Conservation (phyloP, 768 basidiomycete species). For the Suillus discolor region DNA sequence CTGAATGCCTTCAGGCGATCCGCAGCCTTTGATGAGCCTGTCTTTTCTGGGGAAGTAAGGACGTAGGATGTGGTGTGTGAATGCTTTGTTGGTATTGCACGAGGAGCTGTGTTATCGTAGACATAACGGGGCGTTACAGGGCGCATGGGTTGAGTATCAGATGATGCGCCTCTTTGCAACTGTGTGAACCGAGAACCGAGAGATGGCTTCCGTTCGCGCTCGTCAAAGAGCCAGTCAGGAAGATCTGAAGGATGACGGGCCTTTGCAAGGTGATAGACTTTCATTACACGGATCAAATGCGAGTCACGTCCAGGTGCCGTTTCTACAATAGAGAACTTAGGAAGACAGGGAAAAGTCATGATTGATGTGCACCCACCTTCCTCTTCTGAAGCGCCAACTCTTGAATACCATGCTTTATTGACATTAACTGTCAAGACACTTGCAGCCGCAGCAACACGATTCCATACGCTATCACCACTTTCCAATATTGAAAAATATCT, state of each 20-base stretch:
- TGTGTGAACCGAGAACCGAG: slow-evolving; percentile 16
- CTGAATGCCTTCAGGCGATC: slow-evolving; percentile 54
- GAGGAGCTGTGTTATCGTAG: slow-evolving; percentile 36
- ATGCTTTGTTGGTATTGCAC: neutral
- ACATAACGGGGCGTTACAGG: slow-evolving; percentile 39
- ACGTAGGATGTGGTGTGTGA: slow-evolving; percentile 4
- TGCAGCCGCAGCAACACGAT: slow-evolving; percentile 53
- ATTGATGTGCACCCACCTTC: slow-evolving; percentile 42
- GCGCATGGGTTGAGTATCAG: slow-evolving; percentile 18
- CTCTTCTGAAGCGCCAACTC: slow-evolving; percentile 41
- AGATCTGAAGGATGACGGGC: slow-evolving; percentile 59
- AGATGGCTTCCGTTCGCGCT: slow-evolving; percentile 47
- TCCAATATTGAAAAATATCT: slow-evolving; percentile 21
- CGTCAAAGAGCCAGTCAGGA: slow-evolving; percentile 67
- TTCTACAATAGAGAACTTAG: slow-evolving; percentile 29
- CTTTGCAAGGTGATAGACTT: slow-evolving; percentile 65
- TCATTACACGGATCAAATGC: slow-evolving; percentile 64
- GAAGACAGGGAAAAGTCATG: slow-evolving; percentile 1
- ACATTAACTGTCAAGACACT: slow-evolving; percentile 57
- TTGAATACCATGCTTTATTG: slow-evolving; percentile 56
- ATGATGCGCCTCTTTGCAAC: neutral
- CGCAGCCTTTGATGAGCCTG: slow-evolving; percentile 38
- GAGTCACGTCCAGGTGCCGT: slow-evolving; percentile 60
- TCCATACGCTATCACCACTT: slow-evolving; percentile 56
- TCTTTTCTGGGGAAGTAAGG: slow-evolving; percentile 19